Evolutionary conservation across 2,329 filamentous ascomycete genomes (phyloP), one percentile per base, ranked within the genome.

Genomic region (Hypocreales sp.): DNA sequence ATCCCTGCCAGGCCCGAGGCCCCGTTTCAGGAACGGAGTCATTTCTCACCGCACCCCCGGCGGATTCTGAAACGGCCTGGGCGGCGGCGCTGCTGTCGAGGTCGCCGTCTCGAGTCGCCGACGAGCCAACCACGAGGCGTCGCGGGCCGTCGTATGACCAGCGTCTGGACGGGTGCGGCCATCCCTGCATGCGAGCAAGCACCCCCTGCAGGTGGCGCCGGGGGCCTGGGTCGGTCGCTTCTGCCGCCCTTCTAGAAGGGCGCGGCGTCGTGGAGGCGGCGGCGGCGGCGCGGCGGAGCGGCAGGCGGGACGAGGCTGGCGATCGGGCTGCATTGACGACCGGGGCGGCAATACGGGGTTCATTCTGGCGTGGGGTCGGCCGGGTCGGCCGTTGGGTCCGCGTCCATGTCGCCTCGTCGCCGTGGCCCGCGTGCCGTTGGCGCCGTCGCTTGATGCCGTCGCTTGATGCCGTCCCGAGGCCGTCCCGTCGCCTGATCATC

Each of bases 191-290:
- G 14, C 12, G 14, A 9, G 15, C 22, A 15, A 4, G 26, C 28
- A 7, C 18, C 10, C 30, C 28, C 22, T 31, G 28, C 30, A 22
- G 25, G 17, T 24, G 9, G 20, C 16, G 9, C 20, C 21, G n/a
- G 10, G 22, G n/a, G 13, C 22, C 9, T 19, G 15, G 24, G 20
- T 20, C 18, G 11, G 12, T 20, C 22, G 32, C 41, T 47, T 47
- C 45, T 47, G 37, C 42, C 44, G 43, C 33, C 29, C 33, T 47
- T 47, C 45, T 45, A 45, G 45, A 47, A 46, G 32, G 17, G 15
- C n/a, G 11, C 12, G 17, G 4, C 10, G 25, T 9, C n/a, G 18
- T 6, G 10, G 7, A 10, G 10, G 7, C 18, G 10, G 18, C 10
- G 7, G 7, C 10, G 18, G 18, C 18, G 10, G 18, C 18, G 7